Evolutionary conservation across 345 rosid genomes (phyloP).

Genomic region (Lenwebbia sp.): DNA sequence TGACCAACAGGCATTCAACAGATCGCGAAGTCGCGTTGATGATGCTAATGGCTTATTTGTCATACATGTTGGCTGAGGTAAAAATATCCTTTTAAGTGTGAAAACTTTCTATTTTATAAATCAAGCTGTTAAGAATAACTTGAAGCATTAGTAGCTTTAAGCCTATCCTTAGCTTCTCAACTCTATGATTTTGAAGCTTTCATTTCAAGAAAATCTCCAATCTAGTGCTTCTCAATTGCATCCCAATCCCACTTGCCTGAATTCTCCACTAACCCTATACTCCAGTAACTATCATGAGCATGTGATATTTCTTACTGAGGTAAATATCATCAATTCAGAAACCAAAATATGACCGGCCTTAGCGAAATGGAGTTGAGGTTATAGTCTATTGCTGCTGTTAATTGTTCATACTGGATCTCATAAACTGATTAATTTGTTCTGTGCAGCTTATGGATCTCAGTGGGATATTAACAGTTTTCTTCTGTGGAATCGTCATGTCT

Average conservation of each 20-base stretch:
- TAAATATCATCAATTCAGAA: not conserved
- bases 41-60: slow-evolving; percentile 66
- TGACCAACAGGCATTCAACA: slow-evolving; percentile 47
- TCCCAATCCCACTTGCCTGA: not conserved
- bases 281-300: not conserved
- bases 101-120: not conserved
- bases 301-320: not conserved
- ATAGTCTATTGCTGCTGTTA: not conserved
- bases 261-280: not conserved
- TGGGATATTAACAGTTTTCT: slow-evolving; percentile 62
- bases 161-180: not conserved
- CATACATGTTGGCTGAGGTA: slow-evolving; percentile 72
- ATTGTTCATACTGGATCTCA: not conserved
- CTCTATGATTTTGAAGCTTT: not conserved
- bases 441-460: slow-evolving; percentile 56
- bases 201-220: not conserved
- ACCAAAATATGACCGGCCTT: not conserved
- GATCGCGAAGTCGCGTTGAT: slow-evolving; percentile 58
- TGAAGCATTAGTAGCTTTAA: not conserved
- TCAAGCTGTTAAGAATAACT: not conserved
- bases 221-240: not conserved
- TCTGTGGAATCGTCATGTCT: slow-evolving; percentile 62
- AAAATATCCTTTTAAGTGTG: not conserved
- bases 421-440: not conserved
- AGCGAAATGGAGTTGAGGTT: not conserved